These are phyloP conservation scores for Cryptomeria japonica DNA, from an alignment of 75 land plant species.

Conservation along the genomic window DNA sequence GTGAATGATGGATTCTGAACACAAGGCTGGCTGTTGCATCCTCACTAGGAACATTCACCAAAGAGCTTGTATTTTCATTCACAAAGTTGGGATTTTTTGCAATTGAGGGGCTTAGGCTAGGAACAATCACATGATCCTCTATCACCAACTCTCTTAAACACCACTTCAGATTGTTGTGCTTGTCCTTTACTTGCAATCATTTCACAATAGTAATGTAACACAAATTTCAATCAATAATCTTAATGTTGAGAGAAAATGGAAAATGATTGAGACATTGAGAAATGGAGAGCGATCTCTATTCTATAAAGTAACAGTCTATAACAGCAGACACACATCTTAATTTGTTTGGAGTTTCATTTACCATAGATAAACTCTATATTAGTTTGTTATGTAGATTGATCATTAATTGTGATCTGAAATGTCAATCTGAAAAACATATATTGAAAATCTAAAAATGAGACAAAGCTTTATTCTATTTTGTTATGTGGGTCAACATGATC, in stretches of 20 bases:
- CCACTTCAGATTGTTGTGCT: not conserved
- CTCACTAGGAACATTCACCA: constrained; percentile 37
- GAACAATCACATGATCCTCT: not conserved
- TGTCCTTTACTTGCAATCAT: not conserved
- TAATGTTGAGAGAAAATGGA: not conserved
- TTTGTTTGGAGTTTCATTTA: too few species aligned
- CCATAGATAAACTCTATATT: too few species aligned
- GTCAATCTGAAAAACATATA: too few species aligned
- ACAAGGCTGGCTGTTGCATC: constrained; percentile 43
- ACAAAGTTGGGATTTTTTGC: constrained; percentile 16
- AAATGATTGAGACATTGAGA: too few species aligned
- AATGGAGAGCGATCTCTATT: too few species aligned
- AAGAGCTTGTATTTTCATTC: constrained; percentile 51
- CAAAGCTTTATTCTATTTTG: too few species aligned
- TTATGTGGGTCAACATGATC: too few species aligned
- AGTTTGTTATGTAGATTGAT: too few species aligned
- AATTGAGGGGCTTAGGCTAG: not conserved
- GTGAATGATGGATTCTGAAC: constrained; percentile 72
- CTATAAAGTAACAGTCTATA: too few species aligned
- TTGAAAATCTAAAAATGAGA: too few species aligned
- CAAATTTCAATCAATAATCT: not conserved
- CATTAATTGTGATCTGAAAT: too few species aligned
- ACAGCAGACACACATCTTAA: too few species aligned
- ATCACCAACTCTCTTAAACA: not conserved
- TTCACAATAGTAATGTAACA: not conserved